Percentiles rank a stretch among this genome's conserved stretches.
Conservation (phyloP, 2,329 filamentous ascomycete genomes). For the Herpomyces periplanetae region DNA sequence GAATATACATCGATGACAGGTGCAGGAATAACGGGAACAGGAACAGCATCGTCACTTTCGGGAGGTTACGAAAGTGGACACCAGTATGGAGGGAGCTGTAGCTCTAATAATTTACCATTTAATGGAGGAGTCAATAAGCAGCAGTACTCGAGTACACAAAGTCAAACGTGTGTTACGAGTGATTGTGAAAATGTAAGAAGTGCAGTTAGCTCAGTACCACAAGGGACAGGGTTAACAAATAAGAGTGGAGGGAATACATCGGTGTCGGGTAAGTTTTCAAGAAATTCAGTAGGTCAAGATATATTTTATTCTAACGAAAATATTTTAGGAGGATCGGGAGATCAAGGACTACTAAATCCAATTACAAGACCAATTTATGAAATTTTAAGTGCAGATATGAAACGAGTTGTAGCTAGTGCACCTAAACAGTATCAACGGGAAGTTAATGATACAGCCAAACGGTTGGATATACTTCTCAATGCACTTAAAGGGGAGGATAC, state of each 20-base stretch:
- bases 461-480: conserved; percentile 71
- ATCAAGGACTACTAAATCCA: conserved; percentile 53
- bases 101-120: no score
- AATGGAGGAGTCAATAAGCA: no score
- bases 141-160: no score
- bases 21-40: not conserved
- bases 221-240: not conserved
- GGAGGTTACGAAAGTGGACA: conserved; percentile 22
- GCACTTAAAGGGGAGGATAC: conserved; percentile 86
- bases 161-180: no score
- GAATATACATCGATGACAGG: not conserved
- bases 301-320: conserved; percentile 4
- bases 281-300: conserved; percentile 3
- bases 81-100: no score
- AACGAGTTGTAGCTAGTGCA: conserved; percentile 47
- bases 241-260: not conserved
- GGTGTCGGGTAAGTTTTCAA: not conserved
- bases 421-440: conserved; percentile 23
- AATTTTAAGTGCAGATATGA: conserved; percentile 43
- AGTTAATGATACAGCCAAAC: conserved; percentile 72
- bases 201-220: not conserved
- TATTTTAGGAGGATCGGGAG: conserved; percentile 17
- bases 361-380: conserved; percentile 40
- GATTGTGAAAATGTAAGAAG: not conserved
- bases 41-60: conserved; percentile 9